Evolutionary conservation across 2,329 filamentous ascomycete species (phyloP).

Genomic region (Hymenoscyphus infarciens): DNA sequence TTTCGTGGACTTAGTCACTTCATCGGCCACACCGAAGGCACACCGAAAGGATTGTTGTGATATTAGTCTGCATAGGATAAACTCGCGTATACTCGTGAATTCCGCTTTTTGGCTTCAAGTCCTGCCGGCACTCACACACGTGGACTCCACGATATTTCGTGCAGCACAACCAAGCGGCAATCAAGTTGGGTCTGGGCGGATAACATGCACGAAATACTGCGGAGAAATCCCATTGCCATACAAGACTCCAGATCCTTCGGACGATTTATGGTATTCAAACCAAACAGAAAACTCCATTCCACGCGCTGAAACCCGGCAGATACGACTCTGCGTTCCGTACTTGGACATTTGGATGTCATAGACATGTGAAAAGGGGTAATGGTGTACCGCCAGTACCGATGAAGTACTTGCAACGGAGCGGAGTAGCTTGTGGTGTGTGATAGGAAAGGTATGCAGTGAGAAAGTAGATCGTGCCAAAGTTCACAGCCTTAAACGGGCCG

Average conservation of each 20-base stretch:
- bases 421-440: background rate
- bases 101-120: background rate
- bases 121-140: background rate
- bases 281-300: background rate
- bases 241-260: background rate
- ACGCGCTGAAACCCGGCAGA: background rate
- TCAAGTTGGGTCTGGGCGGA: too few species aligned
- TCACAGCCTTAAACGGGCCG: background rate
- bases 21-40: background rate
- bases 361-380: constrained; percentile 1
- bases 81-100: background rate
- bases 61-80: background rate
- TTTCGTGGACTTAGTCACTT: background rate
- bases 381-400: background rate
- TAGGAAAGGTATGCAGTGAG: background rate
- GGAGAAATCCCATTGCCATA: background rate
- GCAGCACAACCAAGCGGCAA: background rate
- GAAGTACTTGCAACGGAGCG: background rate
- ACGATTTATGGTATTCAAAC: background rate
- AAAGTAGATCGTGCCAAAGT: background rate
- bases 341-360: background rate
- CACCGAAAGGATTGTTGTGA: background rate
- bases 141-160: background rate
- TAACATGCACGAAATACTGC: background rate
- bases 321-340: background rate